These are phyloP conservation scores for Fragaria nilgerrensis DNA, from an alignment of 306 rosid species.

Conservation along the genomic window DNA sequence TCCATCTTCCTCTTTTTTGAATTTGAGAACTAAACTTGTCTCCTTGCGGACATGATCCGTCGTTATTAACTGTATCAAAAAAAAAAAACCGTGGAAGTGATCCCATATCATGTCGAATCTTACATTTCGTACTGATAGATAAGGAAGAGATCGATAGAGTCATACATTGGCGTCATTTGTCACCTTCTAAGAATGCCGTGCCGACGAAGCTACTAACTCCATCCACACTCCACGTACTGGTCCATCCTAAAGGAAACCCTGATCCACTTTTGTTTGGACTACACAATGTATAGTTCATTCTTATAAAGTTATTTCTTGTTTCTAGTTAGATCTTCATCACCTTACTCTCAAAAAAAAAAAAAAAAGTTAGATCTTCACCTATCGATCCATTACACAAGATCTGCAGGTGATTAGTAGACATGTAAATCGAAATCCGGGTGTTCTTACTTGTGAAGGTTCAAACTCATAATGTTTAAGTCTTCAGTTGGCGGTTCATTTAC, in stretches of 20 bases:
- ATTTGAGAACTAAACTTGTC: background rate
- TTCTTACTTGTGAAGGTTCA: background rate
- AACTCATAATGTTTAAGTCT: background rate
- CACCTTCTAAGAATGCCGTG: conserved; percentile 7
- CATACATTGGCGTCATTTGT: background rate
- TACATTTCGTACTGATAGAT: background rate
- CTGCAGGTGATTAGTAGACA: background rate
- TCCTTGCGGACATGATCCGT: background rate
- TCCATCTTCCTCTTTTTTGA: background rate
- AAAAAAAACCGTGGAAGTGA: background rate
- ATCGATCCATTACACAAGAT: background rate
- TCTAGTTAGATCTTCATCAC: background rate
- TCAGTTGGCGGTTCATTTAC: background rate
- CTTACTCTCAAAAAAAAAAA: too few species aligned
- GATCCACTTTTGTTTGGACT: background rate
- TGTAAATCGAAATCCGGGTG: background rate
- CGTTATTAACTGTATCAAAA: background rate
- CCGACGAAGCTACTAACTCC: background rate
- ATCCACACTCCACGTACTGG: background rate
- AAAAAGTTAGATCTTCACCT: background rate
- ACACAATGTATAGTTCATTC: background rate
- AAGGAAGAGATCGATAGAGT: background rate
- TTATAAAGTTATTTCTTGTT: background rate
- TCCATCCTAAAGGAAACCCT: background rate
- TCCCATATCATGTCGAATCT: background rate